Base-by-base conservation (phyloP, 2,329 filamentous ascomycete species). In the Botrytis hyacinthi region DNA sequence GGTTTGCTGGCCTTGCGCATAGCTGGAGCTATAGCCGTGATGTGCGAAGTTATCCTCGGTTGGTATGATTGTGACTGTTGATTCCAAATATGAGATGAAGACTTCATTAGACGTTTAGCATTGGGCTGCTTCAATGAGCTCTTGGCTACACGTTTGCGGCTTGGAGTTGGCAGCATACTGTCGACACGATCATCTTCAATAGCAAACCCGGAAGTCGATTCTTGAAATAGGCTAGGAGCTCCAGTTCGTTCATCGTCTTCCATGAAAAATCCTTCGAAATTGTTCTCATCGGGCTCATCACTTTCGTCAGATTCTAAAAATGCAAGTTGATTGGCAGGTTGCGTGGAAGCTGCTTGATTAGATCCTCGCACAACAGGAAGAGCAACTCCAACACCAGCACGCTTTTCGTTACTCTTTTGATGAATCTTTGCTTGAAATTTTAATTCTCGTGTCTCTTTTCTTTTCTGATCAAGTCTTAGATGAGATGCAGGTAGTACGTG, bases 401-500 rank as follows among this genome's bases (percentile, higher is more conserved):
- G 79, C 61, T 62, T 57, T 61, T 76, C 75, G 18, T 72, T 72
- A 40, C 76, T 75, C 37, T 77, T 79, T 35, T 73, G 48, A 73
- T 73, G 76, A 18, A 75, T 69, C 54, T 73, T 76, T 20, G 67
- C 68, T 37, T 54, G 62, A 40, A 71, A 62, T 42, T 46, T 74
- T 35, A 73, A 44, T n/a, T 66, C 62, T 81, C 69, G 79, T 75
- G 51, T 77, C 78, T 72, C 81, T 83, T 73, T 76, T 78, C 81
- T 79, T 72, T 85, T 83, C 73, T 87, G 86, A 77, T 91, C 88
- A 37, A 92, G 80, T 60, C 89, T 86, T 72, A 91, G 84, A 87
- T 89, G 91, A 9, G 90, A 92, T n/a, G 90, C 90, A 57, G 90
- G 90, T 62, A 91, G 84, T 12, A 91, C 89, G 35, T 89, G 89